A percentile compares a stretch with the other conserved stretches of the same genome.
These are phyloP conservation scores for Magnaporthales sp. DNA, from an alignment of 2,329 filamentous ascomycete species.

Conservation along the genomic window DNA sequence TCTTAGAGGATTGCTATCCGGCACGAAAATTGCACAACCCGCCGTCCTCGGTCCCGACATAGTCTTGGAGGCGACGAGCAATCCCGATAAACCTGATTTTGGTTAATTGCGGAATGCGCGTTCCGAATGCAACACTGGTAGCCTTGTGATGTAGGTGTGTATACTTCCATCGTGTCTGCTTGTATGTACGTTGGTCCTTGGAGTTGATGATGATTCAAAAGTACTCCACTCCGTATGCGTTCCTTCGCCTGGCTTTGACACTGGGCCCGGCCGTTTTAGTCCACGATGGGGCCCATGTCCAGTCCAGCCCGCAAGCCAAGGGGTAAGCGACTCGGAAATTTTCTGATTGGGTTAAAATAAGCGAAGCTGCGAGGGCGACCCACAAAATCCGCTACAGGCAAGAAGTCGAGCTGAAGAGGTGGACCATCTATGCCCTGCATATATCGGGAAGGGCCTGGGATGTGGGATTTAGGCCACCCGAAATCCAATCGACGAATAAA, in stretches of 20 bases:
- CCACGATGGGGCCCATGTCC: background rate
- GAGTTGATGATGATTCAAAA: background rate
- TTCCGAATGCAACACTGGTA: background rate
- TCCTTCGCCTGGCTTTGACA: background rate
- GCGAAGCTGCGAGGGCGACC: slow-evolving; percentile 15
- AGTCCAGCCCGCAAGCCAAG: slow-evolving; percentile 4
- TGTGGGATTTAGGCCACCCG: background rate
- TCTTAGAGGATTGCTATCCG: background rate
- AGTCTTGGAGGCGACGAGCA: background rate
- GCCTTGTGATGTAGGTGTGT: background rate
- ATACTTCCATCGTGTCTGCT: background rate
- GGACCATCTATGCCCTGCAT: background rate
- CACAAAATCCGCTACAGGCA: background rate
- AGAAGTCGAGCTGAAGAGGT: background rate
- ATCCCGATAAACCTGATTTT: background rate
- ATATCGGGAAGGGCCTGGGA: background rate
- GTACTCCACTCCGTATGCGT: background rate
- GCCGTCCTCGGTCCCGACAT: background rate
- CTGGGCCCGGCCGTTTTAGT: background rate
- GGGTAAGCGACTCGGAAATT: slow-evolving; percentile 23
- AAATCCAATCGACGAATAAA: background rate
- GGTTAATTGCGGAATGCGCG: background rate
- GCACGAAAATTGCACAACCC: background rate
- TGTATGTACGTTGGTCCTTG: background rate
- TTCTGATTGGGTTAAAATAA: slow-evolving; percentile 25